Evolutionary conservation across 2,329 filamentous ascomycete genomes (phyloP), one percentile per base, ranked within the genome.

Genomic region (Penicillium sp.): DNA sequence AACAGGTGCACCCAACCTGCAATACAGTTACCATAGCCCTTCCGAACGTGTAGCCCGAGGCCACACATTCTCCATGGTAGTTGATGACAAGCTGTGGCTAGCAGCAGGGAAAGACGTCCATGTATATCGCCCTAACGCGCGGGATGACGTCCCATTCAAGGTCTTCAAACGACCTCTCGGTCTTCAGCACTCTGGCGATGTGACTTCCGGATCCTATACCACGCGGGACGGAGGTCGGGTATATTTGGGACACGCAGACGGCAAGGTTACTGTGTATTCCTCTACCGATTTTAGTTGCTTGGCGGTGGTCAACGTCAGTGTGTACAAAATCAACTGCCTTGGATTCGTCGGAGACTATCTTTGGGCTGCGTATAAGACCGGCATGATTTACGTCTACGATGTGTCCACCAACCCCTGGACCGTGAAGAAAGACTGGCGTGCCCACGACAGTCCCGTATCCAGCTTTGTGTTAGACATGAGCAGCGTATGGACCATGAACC

Each of bases 341-440:
- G 85, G 87, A 2, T 90, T 91, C 9, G 89, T 92, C 3, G 93
- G 92, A 6, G 84, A 87, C 59, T 85, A 91, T 68, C 81, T 99
- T 0, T 99, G 94, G 94, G 91, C 92, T 29, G 93, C 89, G 3
- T 97, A 93, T 78, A 97, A 93, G 73, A 97, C 90, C 0, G 94
- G 94, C 17, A 96, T 89, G 82, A 86, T 96, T 33, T 94, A 91
- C 68, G 89, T 97, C 8, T 99, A 97, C 74, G 93, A 99, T 73
- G 89, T 91, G 12, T 84, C 80, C 10, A 83, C 85, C 31, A 86
- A 84, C n/a, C 93, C 93, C 0, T 99, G 94, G 94, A 83, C 83
- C 21, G 86, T 96, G 27, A 88, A 90, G 77, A 99, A 99, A 73
- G 93, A 97, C 69, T 99, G 94, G 93, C 86, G 88, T 63, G 93